Base-by-base conservation (phyloP, 257 asterid species). In the Jacaranda copaia region DNA sequence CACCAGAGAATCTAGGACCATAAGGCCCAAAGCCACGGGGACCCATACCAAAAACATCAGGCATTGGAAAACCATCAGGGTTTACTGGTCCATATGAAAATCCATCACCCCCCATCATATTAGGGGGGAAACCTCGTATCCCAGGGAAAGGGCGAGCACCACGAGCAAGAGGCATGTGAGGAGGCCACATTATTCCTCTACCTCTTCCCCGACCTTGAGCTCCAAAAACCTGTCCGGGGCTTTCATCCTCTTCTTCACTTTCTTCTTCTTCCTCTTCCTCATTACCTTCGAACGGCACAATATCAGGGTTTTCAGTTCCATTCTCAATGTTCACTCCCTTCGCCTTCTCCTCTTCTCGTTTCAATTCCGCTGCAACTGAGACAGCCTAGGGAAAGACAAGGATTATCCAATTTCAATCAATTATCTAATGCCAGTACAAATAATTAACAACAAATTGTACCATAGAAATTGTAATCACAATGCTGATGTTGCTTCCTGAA, bases 141-240 rank as follows among this genome's bases (percentile, higher is more conserved):
- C 95, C 95, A 1, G 88, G 93, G 80, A 84, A 86, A 51, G 92
- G 93, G 12, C 93, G 81, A 39, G 82, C 81, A 3, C 98, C 97
- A 51, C 85, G 95, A 61, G 84, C 88, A 39, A 90, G 77, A 72
- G 98, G 94, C 92, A 88, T 87, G 45, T 88, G 92, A 49, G 96
- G 92, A 70, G 94, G 89, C 98, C 98, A 94, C 91, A 88, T 84
- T 88, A 89, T 89, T 77, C 97, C 98, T 82, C 95, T 83, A 16
- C 97, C 97, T 68, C 98, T 85, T 68, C 97, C 98, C 84, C 97
- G 82, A 38, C 97, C 95, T 79, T 84, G 92, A 56, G 81, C 85
- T 62, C 82, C 92, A 5, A 85, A 85, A 16, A 32, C 88, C 68
- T 83, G 92, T n/a, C 85, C 88, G 40, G 70, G 81, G 82, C 73